A percentile compares a stretch with the other conserved stretches of the same genome.
phyloP scores from a whole-genome alignment of 2,329 filamentous ascomycete species.

The Blastomyces gilchristii region DNA sequence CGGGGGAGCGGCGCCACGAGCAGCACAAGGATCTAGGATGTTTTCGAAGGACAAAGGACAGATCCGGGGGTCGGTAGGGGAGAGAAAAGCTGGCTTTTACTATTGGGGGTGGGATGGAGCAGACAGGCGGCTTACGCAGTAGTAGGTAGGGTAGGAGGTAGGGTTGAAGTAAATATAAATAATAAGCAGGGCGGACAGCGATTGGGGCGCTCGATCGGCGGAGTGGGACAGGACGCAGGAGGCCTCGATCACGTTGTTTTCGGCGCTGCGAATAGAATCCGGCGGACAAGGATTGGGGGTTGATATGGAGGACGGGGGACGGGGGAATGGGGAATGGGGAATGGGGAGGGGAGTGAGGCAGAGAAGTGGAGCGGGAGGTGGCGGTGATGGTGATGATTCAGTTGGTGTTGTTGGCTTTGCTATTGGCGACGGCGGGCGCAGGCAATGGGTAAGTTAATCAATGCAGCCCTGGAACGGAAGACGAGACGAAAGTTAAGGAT shows the following conservation, averaged over 20 bases:
- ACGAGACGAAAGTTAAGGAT: neutral
- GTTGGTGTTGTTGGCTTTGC: neutral
- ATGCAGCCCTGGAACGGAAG: neutral
- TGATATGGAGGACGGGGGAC: too few species aligned
- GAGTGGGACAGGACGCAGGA: constrained; percentile 5
- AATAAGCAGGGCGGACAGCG: neutral
- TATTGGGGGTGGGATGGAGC: too few species aligned
- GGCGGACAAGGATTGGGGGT: neutral
- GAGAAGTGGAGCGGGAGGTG: constrained; percentile 8
- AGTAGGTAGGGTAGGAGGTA: neutral
- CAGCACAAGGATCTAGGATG: constrained; percentile 5
- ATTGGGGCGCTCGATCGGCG: neutral
- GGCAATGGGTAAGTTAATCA: too few species aligned
- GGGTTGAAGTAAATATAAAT: too few species aligned
- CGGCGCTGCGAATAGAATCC: too few species aligned
- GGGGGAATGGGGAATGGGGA: too few species aligned
- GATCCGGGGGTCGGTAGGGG: too few species aligned
- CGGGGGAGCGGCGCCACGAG: neutral
- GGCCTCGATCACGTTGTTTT: constrained; percentile 7
- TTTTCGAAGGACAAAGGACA: too few species aligned
- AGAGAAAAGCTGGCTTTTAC: too few species aligned
- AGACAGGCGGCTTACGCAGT: neutral
- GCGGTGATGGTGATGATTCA: neutral
- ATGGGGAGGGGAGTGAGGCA: neutral
- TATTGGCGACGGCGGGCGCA: neutral